Evolutionary conservation across 2,329 filamentous ascomycete genomes (phyloP).

Genomic region (Meredithiella fracta): DNA sequence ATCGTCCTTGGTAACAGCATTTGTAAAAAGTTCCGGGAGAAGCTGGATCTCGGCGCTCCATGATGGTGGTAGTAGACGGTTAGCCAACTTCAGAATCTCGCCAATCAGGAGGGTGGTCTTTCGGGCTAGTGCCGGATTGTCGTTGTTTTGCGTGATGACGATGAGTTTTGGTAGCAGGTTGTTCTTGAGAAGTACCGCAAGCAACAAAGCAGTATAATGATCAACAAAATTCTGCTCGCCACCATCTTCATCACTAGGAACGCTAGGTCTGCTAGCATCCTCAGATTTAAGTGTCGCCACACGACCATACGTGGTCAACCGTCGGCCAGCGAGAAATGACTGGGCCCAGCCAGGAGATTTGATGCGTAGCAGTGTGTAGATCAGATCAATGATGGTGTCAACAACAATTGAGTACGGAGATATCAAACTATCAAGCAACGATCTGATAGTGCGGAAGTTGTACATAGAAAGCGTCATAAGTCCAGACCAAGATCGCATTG

Average conservation of each 20-base stretch:
- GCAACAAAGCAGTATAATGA: conserved; percentile 78
- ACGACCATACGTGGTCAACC: conserved; percentile 90
- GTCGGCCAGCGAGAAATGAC: conserved; percentile 79
- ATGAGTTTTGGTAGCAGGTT: conserved; percentile 50
- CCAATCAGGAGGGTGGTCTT: conserved; percentile 85
- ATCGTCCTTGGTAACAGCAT: conserved; percentile 54
- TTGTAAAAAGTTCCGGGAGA: conserved; percentile 67
- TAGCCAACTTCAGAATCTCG: conserved; percentile 78
- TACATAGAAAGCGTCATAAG: conserved; percentile 79
- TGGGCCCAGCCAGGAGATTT: conserved; percentile 91
- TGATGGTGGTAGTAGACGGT: conserved; percentile 62
- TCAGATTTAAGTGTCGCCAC: conserved; percentile 64
- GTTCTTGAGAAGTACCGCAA: conserved; percentile 71
- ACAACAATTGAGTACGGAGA: conserved; percentile 38
- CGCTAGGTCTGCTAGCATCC: conserved; percentile 31
- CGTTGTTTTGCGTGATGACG: conserved; percentile 49
- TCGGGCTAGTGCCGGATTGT: conserved; percentile 56
- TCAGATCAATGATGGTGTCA: conserved; percentile 72
- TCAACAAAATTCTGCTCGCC: conserved; percentile 74
- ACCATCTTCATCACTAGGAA: conserved; percentile 45
- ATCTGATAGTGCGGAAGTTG: conserved; percentile 68
- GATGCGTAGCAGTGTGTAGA: conserved; percentile 69
- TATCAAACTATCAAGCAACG: conserved; percentile 51
- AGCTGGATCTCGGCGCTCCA: conserved; percentile 79
- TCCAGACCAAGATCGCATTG: conserved; percentile 87